Percentiles rank a stretch among this genome's conserved stretches.
phyloP scores from a whole-genome alignment of 192 early-diverging fungal species.

The Entophlyctis luteolus region DNA sequence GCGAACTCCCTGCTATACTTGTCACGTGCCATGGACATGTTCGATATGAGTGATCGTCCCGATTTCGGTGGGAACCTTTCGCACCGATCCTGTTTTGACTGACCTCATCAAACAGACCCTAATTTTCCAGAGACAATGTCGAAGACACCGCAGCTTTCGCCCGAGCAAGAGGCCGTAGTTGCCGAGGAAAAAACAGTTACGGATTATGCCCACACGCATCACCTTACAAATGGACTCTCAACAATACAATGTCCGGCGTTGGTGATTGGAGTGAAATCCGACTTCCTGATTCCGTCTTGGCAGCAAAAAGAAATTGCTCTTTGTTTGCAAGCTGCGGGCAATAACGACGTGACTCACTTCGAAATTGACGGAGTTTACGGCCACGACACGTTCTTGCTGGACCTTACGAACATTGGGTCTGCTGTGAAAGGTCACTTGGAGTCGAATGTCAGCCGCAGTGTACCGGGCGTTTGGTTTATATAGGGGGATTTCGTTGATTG shows the following conservation, averaged over 20 bases:
- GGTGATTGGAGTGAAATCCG: conserved; percentile 89
- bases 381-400: conserved; percentile 95
- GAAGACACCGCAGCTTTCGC: not conserved
- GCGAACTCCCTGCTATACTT: conserved; percentile 90
- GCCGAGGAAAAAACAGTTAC: not conserved
- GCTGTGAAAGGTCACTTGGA: conserved; percentile 83
- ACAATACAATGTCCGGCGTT: conserved; percentile 73
- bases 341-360: conserved; percentile 89
- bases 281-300: conserved; percentile 91
- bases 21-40: conserved; percentile 97
- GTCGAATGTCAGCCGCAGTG: conserved; percentile 5
- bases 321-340: conserved; percentile 76
- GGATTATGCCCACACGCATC: not conserved
- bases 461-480: not conserved
- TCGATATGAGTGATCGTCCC: conserved; percentile 66
- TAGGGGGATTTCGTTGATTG: too few species aligned
- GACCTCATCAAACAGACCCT: not conserved
- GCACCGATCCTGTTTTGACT: not conserved
- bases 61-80: not conserved
- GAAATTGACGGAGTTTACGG: conserved; percentile 96
- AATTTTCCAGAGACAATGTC: not conserved
- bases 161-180: not conserved
- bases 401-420: conserved; percentile 81
- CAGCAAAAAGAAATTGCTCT: conserved; percentile 97
- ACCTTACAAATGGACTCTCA: conserved; percentile 68